Conservation (phyloP, 352 stramenopile genomes). For the Chrysophaeum taylorii region DNA sequence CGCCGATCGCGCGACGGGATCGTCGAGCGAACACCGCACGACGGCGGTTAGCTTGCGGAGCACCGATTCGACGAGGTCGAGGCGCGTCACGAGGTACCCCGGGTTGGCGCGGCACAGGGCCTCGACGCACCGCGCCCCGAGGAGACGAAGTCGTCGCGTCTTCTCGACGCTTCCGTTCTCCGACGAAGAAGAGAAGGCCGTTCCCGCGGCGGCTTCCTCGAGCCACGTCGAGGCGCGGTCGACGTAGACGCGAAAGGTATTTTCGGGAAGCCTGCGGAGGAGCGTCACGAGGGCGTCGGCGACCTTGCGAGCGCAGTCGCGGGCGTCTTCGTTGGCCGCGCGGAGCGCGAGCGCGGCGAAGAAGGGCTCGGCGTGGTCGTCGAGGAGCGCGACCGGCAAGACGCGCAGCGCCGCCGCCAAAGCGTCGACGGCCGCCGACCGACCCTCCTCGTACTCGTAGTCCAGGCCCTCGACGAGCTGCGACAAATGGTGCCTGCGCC, state of each 20-base stretch:
- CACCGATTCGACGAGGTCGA: neutral
- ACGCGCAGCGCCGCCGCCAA: neutral
- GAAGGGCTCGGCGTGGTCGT: neutral
- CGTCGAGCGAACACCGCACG: neutral
- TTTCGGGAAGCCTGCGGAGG: neutral
- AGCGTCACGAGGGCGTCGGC: neutral
- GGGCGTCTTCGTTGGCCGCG: neutral
- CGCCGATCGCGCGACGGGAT: no score
- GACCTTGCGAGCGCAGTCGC: neutral
- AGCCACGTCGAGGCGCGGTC: neutral
- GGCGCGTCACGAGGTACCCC: neutral
- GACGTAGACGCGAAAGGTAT: neutral
- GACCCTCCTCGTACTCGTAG: slow-evolving; percentile 10
- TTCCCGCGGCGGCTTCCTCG: neutral
- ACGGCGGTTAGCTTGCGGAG: neutral
- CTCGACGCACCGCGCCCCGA: neutral
- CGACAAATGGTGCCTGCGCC: neutral
- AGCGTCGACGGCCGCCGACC: neutral
- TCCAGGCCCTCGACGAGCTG: neutral
- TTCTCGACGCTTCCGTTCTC: no score
- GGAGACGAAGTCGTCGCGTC: neutral
- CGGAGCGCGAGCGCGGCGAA: neutral
- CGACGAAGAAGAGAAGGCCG: no score
- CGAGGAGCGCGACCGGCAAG: neutral
- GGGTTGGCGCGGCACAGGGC: neutral